Percentiles rank a stretch among this genome's conserved stretches.
Evolutionary conservation across 2,329 filamentous ascomycete species (phyloP).

Genomic region (Aspergillus sergii): DNA sequence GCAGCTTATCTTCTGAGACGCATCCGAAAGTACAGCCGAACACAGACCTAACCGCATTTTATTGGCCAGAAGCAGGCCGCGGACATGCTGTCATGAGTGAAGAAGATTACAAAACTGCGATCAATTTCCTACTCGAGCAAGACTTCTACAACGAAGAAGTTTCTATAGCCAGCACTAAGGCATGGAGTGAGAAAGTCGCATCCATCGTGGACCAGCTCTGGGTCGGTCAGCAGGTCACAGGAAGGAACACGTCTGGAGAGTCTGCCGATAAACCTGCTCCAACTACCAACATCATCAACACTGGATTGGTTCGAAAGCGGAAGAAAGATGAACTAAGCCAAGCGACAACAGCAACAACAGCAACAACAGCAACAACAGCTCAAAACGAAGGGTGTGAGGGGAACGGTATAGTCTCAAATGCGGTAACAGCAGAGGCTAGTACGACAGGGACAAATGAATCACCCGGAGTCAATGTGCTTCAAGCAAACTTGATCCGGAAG

Average conservation of each 20-base stretch:
- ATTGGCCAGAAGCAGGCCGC: constrained; percentile 37
- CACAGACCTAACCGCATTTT: constrained; percentile 30
- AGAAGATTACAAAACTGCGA: constrained; percentile 43
- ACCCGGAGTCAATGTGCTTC: constrained; percentile 41
- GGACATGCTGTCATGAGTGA: constrained; percentile 41
- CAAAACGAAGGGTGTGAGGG: not conserved
- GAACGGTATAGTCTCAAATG: not conserved
- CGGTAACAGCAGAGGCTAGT: constrained; percentile 9
- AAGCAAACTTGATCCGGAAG: constrained; percentile 41
- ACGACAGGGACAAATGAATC: constrained; percentile 9
- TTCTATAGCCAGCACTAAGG: constrained; percentile 42
- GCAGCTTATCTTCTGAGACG: not conserved
- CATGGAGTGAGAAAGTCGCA: constrained; percentile 46
- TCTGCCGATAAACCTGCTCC: constrained; percentile 11
- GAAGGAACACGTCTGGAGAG: constrained; percentile 27
- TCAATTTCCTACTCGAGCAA: constrained; percentile 43
- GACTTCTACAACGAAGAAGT: constrained; percentile 46
- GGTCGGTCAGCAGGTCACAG: constrained; percentile 40
- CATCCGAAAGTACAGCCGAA: constrained; percentile 9
- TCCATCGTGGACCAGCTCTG: constrained; percentile 38
- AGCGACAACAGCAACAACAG: constrained; percentile 3
- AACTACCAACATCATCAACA: constrained; percentile 30
- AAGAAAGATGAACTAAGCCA: constrained; percentile 33
- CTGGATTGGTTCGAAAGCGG: constrained; percentile 41
- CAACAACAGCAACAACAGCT: constrained; percentile 2